Evolutionary conservation across 2,329 filamentous ascomycete species (phyloP).

Genomic region (Venturia nashicola): DNA sequence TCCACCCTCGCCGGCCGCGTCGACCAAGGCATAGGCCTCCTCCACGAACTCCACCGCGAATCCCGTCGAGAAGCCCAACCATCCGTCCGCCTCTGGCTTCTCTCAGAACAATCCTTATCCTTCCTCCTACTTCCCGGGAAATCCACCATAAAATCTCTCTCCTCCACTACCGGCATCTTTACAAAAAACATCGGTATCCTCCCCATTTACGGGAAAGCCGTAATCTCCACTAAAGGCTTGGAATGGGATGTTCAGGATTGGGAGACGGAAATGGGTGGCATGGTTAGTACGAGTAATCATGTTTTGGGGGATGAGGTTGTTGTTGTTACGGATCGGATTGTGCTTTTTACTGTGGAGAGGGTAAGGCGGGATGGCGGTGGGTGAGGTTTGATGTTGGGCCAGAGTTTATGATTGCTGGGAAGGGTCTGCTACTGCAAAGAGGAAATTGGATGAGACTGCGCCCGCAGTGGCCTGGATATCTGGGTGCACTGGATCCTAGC

Average conservation of each 20-base stretch:
- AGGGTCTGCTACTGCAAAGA: background rate
- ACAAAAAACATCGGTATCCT: slow-evolving; percentile 77
- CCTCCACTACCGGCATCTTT: slow-evolving; percentile 35
- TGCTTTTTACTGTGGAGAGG: slow-evolving; percentile 36
- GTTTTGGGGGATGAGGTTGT: slow-evolving; percentile 27
- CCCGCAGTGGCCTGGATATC: too few relatives aligned
- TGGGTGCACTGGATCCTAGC: too few relatives aligned
- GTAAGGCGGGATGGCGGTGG: background rate
- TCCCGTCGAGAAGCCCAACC: slow-evolving; percentile 15
- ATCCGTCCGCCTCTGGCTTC: slow-evolving; percentile 49
- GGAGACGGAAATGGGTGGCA: slow-evolving; percentile 44
- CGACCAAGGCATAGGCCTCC: slow-evolving; percentile 80
- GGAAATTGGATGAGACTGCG: too few relatives aligned
- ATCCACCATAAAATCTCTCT: slow-evolving; percentile 43
- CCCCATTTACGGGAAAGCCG: slow-evolving; percentile 64
- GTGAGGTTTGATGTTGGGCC: background rate
- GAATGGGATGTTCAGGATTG: slow-evolving; percentile 86
- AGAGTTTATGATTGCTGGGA: background rate
- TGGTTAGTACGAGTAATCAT: slow-evolving; percentile 39
- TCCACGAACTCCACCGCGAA: slow-evolving; percentile 66
- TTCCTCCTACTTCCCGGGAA: slow-evolving; percentile 62
- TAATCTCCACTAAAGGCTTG: slow-evolving; percentile 68
- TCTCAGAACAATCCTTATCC: slow-evolving; percentile 70
- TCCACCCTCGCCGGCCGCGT: slow-evolving; percentile 82
- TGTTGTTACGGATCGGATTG: slow-evolving; percentile 27